These are phyloP conservation scores for Cladobotryum mycophilum DNA, from an alignment of 2,329 filamentous ascomycete species.

Conservation along the genomic window DNA sequence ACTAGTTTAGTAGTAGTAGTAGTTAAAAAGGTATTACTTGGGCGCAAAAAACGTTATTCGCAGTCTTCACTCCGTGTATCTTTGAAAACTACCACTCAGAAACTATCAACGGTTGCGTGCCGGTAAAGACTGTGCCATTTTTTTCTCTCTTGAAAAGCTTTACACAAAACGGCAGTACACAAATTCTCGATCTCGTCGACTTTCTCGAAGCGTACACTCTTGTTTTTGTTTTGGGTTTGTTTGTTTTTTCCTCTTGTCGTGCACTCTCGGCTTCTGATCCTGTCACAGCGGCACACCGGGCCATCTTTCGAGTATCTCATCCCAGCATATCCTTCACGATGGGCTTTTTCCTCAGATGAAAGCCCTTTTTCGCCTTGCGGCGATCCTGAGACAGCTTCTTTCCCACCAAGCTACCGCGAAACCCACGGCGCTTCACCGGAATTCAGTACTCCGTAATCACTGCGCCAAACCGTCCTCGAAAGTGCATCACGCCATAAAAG, in stretches of 20 bases:
- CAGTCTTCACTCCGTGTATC: no score
- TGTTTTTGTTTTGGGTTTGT: not conserved
- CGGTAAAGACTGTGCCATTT: constrained; percentile 12
- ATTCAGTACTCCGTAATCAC: constrained; percentile 13
- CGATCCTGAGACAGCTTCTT: constrained; percentile 13
- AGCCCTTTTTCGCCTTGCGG: constrained; percentile 10
- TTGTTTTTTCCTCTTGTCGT: not conserved
- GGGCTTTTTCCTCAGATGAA: constrained; percentile 3
- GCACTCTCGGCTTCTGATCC: not conserved
- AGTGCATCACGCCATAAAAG: constrained; percentile 14
- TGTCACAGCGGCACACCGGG: no score
- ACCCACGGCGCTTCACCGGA: constrained; percentile 10
- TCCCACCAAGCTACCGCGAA: constrained; percentile 11
- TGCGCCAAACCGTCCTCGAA: constrained; percentile 12
- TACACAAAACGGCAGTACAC: constrained; percentile 10
- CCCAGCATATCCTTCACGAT: no score
- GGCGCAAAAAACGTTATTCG: not conserved
- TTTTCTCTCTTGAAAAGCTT: constrained; percentile 2
- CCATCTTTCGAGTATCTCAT: no score
- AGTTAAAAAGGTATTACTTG: not conserved
- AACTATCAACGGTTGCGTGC: constrained; percentile 1
- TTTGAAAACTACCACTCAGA: not conserved
- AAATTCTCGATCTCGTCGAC: constrained; percentile 7
- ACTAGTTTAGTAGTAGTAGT: no score
- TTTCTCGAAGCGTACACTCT: constrained; percentile 3